A percentile compares a stretch with the other conserved stretches of the same genome.
Conservation (phyloP, 2,329 filamentous ascomycete genomes). For the Colletotrichum viniferum region DNA sequence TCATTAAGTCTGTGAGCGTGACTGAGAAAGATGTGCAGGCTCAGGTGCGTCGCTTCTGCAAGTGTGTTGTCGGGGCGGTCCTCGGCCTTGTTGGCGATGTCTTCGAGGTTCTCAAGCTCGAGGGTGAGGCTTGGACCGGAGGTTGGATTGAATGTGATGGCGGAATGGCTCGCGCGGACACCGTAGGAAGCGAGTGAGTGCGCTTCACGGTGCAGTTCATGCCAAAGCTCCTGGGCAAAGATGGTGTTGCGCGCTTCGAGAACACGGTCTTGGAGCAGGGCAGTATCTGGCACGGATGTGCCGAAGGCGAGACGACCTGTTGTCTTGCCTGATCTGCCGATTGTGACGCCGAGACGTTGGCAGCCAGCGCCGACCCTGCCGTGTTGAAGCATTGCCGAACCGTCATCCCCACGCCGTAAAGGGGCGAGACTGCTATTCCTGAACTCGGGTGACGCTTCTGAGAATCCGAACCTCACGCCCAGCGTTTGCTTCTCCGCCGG, state of each 20-base stretch:
- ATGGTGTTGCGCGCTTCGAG: constrained; percentile 78
- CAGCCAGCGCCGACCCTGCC: constrained; percentile 54
- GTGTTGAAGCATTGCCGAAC: constrained; percentile 75
- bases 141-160: constrained; percentile 61
- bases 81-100: constrained; percentile 28
- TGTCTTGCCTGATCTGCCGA: constrained; percentile 61
- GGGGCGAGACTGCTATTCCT: constrained; percentile 79
- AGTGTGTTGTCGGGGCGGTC: constrained; percentile 49
- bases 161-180: constrained; percentile 66
- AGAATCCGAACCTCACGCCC: constrained; percentile 88
- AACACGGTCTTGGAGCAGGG: constrained; percentile 70
- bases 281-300: constrained; percentile 58
- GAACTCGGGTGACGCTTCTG: constrained; percentile 70
- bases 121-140: constrained; percentile 64
- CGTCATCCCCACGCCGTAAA: constrained; percentile 75
- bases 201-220: constrained; percentile 85
- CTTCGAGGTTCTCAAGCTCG: constrained; percentile 54
- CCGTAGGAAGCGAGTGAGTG: constrained; percentile 73
- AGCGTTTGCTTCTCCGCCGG: constrained; percentile 76
- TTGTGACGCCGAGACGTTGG: constrained; percentile 69
- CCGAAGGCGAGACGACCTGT: constrained; percentile 62
- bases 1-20: constrained; percentile 81
- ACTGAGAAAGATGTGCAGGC: constrained; percentile 76
- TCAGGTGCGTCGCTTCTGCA: constrained; percentile 69
- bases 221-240: constrained; percentile 86